Evolutionary conservation across 345 rosid species (phyloP), one percentile per base, ranked within the genome.

Genomic region (Eucalyptus marginata): DNA sequence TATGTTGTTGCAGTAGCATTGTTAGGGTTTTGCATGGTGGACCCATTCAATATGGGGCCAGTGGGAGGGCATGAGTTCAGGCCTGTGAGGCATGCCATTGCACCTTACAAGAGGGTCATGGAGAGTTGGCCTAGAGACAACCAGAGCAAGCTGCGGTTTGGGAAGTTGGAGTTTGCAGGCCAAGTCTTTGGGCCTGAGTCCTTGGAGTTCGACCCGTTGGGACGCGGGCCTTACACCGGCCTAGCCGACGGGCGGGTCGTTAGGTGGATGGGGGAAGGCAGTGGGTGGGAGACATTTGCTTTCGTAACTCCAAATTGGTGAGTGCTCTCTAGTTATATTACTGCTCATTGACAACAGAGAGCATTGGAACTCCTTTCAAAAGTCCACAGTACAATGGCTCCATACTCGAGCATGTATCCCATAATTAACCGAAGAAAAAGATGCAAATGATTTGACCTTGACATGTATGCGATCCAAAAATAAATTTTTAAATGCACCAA

Each of bases 261-360:
- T 64, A 93, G 99, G 89, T 98, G 99, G 99, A 95, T 98, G 99
- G 99, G 99, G 11, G 94, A 95, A 83, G 89, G 87, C 66, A 25
- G 90, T 13, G 98, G 99, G 44, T 97, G 99, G 99, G 97, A 96
- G 90, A 97, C 99, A 27, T 97, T 98, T 89, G 97, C 99, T 4
- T 81, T 92, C 76, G 98, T 94, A 49, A 92, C 99, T 64, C 51
- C 96, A 79, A 95, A 93, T 83, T 98, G 99, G 99, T 97, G 58
- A 86, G 87, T 13, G 25, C 68, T 36, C 59, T 86, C 68, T 36
- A 49, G 68, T 40, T 58, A n/a, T 33, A 43, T 83, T 8, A 76
- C 50, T 51, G 17, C 84, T 59, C 46, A 36, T 76, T 20, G 25
- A 76, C 46, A 76, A 76, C 47, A 76, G 47, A 76, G 27, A 18